A percentile compares a stretch with the other conserved stretches of the same genome.
phyloP scores from a whole-genome alignment of 768 basidiomycete species.

The Trichaptum fuscoviolaceum region DNA sequence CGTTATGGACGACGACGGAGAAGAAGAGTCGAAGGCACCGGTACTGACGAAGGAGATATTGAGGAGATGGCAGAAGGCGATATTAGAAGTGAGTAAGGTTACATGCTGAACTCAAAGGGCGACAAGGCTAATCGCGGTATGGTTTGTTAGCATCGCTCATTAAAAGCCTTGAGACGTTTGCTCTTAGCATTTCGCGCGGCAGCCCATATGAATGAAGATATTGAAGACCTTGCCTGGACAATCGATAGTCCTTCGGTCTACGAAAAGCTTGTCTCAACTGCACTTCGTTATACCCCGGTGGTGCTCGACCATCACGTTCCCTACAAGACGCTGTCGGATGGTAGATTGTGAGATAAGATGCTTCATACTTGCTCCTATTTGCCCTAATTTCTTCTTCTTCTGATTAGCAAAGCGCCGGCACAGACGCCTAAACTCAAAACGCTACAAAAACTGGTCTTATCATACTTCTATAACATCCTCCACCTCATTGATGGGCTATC shows the following conservation, averaged over 20 bases:
- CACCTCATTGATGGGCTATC: slow-evolving; percentile 74
- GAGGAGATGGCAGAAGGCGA: slow-evolving; percentile 79
- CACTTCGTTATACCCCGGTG: slow-evolving; percentile 87
- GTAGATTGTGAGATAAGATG: slow-evolving; percentile 67
- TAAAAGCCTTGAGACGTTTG: slow-evolving; percentile 77
- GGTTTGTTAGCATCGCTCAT: slow-evolving; percentile 64
- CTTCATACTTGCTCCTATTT: neutral
- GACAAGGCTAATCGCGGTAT: neutral
- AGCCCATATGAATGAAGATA: slow-evolving; percentile 83
- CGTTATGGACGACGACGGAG: slow-evolving; percentile 42
- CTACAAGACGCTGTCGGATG: slow-evolving; percentile 74
- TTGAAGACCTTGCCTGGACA: slow-evolving; percentile 73
- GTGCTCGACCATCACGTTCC: slow-evolving; percentile 85
- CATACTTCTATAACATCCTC: slow-evolving; percentile 85
- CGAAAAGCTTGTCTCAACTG: slow-evolving; percentile 83
- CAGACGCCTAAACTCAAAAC: slow-evolving; percentile 79
- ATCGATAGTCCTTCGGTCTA: slow-evolving; percentile 89
- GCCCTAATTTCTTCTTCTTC: neutral
- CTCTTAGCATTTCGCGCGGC: slow-evolving; percentile 90
- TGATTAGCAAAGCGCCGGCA: slow-evolving; percentile 70
- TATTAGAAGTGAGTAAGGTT: slow-evolving; percentile 61
- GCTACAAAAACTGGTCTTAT: slow-evolving; percentile 80
- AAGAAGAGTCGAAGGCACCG: slow-evolving; percentile 38
- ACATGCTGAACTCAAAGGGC: slow-evolving; percentile 4
- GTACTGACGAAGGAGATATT: slow-evolving; percentile 67